Evolutionary conservation across 2,329 filamentous ascomycete genomes (phyloP), one percentile per base, ranked within the genome.

Genomic region (Fusarium napiforme): DNA sequence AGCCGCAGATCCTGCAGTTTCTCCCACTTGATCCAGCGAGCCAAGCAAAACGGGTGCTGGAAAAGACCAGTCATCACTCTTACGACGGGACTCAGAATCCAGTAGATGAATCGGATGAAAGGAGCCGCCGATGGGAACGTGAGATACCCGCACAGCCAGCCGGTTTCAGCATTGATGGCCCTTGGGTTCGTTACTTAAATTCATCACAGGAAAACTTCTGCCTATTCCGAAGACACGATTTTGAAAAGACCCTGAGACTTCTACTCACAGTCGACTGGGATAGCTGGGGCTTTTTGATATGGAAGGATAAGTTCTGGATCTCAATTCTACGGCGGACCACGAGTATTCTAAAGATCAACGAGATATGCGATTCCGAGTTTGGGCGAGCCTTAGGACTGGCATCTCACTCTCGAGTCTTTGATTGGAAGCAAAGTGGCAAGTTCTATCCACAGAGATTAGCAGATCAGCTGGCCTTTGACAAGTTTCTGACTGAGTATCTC

Each of bases 61-160:
- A 53, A 53, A 21, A 53, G 4, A n/a, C 14, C 0, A 14, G 2
- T 0, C 9, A 18, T n/a, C 2, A 28, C 1, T 9, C 9, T 12
- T 11, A 16, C 9, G 18, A 19, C 1, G 19, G 0, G 1, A 12
- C 14, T 2, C 9, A 37, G n/a, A 28, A 4, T 37, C 18, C 3
- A 2, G 2, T 0, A 9, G 3, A 28, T 28, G 19, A 7, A 3
- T 7, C 9, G 3, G 1, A 28, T 1, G 14, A 7, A 26, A 4
- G 6, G 5, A 26, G 7, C 5, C 19, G 4, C 15, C 12, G 1
- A 12, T 21, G 34, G 32, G 19, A n/a, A 9, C 23, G 4, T 5
- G 23, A 39, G 14, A 0, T 2, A 9, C 19, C 23, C 15, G 2
- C 5, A 9, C 19, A 39, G 2, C 10, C 2, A 2, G 18, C 23